Base-by-base conservation (phyloP, 768 basidiomycete species). In the Cystofilobasidium macerans region DNA sequence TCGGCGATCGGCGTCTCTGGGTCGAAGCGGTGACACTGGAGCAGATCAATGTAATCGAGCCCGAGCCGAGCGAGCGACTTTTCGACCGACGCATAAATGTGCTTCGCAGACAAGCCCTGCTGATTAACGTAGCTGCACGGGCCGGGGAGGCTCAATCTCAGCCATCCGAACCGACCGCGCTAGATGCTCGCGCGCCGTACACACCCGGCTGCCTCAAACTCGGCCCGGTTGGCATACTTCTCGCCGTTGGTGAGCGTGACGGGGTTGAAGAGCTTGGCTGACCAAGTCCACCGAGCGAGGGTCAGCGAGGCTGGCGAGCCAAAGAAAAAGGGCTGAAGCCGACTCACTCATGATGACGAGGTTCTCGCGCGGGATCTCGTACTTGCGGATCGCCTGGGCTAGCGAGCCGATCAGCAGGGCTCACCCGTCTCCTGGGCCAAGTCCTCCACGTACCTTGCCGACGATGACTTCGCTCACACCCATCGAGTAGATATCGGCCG, bases 401-500 rank as follows among this genome's bases (percentile, higher is more conserved):
- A 26, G 18, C 16, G 7, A 30, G 18, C 26, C 26, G n/a, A 30
- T 5, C 43, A 20, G 42, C 42, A 12, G 9, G 42, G 4, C 42
- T 43, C 18, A 8, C 42, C 42, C 14, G 22, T 8, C 48, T 51
- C 48, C 12, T 6, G 13, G 24, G 2, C 18, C 11, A 30, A 32
- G 51, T 12, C 6, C n/a, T n/a, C n/a, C n/a, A 54, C 30, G 28
- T 30, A 38, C 35, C 51, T 43, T 54, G 51, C 26, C 26, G 33
- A 56, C 36, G 12, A 45, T 54, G 14, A 24, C 35, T 36, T 43
- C 72, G 24, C 65, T 68, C 40, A 64, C 14, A 12, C 77, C 78
- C 40, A 75, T 74, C 22, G 74, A 74, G 53, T 78, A 79, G 5
- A 75, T 18, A 59, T 78, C 78, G n/a, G 78, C 77, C 0, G 75